phyloP scores from a whole-genome alignment of 2,329 filamentous ascomycete species.

The Cercospora brassicicola region DNA sequence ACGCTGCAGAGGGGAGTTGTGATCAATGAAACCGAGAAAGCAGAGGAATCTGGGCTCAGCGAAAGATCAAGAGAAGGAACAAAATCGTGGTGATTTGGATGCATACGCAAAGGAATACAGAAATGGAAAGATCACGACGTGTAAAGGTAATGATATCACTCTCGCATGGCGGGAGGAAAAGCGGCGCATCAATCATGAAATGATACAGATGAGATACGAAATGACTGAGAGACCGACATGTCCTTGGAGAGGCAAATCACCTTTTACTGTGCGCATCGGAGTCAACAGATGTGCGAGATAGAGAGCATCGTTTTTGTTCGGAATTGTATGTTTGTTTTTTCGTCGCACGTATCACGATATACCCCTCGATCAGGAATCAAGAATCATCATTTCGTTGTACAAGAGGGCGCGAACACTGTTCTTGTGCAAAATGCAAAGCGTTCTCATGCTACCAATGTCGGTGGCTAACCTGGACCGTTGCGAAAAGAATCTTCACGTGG shows the following conservation, averaged over 20 bases:
- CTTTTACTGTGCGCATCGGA: not conserved
- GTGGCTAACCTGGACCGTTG: too few relatives aligned
- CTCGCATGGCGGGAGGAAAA: not conserved
- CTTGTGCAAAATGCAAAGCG: not conserved
- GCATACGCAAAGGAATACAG: not conserved
- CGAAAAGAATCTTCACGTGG: too few relatives aligned
- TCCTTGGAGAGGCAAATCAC: not conserved
- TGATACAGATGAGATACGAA: slow-evolving; percentile 13
- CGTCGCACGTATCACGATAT: not conserved
- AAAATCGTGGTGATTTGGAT: not conserved
- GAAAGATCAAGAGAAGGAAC: not conserved
- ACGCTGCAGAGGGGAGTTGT: not conserved
- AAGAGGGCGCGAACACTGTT: not conserved
- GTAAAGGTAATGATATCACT: not conserved
- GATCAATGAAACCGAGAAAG: not conserved
- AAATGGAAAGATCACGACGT: not conserved
- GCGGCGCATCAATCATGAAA: slow-evolving; percentile 8
- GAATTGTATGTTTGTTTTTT: not conserved
- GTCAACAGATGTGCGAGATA: not conserved
- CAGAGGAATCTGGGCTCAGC: not conserved
- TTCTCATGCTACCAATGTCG: not conserved
- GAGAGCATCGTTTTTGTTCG: not conserved
- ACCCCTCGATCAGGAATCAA: not conserved
- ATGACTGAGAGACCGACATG: not conserved
- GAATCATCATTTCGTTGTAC: not conserved